A percentile compares a stretch with the other conserved stretches of the same genome.
These are phyloP conservation scores for Lactarius hatsudake DNA, from an alignment of 768 basidiomycete species.

Conservation along the genomic window DNA sequence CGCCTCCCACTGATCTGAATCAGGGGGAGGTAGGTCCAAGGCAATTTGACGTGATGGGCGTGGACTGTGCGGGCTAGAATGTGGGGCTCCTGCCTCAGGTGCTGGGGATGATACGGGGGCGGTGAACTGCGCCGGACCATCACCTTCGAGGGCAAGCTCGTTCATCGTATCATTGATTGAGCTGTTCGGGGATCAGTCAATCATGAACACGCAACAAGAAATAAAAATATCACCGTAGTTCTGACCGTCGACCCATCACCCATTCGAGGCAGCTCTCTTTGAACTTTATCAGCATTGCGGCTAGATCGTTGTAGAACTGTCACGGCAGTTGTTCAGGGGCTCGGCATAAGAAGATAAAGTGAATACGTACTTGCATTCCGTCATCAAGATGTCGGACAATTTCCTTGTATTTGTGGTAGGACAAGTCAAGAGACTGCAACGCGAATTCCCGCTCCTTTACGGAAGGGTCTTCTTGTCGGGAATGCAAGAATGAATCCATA, in stretches of 20 bases:
- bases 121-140: slow-evolving; percentile 2
- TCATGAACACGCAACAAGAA: background rate
- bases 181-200: slow-evolving; percentile 31
- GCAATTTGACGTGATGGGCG: slow-evolving; percentile 22
- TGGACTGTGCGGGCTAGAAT: background rate
- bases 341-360: background rate
- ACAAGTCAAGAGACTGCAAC: slow-evolving; percentile 77
- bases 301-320: slow-evolving; percentile 90
- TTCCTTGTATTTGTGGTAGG: slow-evolving; percentile 86
- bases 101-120: slow-evolving; percentile 10
- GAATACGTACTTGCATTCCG: slow-evolving; percentile 65
- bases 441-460: slow-evolving; percentile 80
- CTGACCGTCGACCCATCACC: slow-evolving; percentile 66
- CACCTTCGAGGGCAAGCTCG: slow-evolving; percentile 36
- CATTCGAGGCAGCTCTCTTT: slow-evolving; percentile 74
- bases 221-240: slow-evolving; percentile 55
- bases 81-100: slow-evolving; percentile 9
- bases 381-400: slow-evolving; percentile 83
- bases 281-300: slow-evolving; percentile 67
- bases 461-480: slow-evolving; percentile 71
- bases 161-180: slow-evolving; percentile 42
- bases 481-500: slow-evolving; percentile 74
- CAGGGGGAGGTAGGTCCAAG: slow-evolving; percentile 37
- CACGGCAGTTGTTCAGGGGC: background rate
- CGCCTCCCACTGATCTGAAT: slow-evolving; percentile 39